Evolutionary conservation across 306 rosid species (phyloP), one percentile per base, ranked within the genome.

Genomic region (Citrullus mucosospermus): DNA sequence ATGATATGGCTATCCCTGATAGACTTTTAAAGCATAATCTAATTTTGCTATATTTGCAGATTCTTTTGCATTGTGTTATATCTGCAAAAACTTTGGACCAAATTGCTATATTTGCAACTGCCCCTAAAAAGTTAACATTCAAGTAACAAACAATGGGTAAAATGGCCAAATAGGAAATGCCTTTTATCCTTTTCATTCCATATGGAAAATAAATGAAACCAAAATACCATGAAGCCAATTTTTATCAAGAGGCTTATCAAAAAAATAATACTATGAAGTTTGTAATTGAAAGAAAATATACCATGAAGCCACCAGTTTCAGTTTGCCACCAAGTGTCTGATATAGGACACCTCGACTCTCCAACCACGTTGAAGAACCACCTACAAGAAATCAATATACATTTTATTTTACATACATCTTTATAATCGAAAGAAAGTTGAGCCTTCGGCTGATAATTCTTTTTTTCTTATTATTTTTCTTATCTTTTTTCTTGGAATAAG

Each of bases 281-380:
- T 62, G 22, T 62, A 32, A 34, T 30, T 6, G 68, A 32, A 61
- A 13, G 41, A 32, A 60, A 30, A 65, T 38, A 77, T 92, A 95
- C 99, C 99, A 96, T 88, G 85, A 92, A 92, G 84, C 99, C 99
- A 83, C 98, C 99, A 8, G 99, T 92, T 91, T 96, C 99, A 59
- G 99, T 96, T 86, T 96, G 99, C 99, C 99, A 96, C 99, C 99
- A 96, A 50, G 98, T 96, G 82, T 96, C 99, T 68, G 99, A 96
- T 85, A 92, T 90, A 71, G 99, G 99, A 86, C 99, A 96, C 81
- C 90, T 89, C 38, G 98, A 86, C 87, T 91, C 93, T 83, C 99
- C 99, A 79, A 96, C 93, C 58, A 92, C 88, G 76, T 96, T 91
- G 88, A 81, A 96, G 85, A 84, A 92, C 99, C 99, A 96, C 83